Percentiles rank a stretch among this genome's conserved stretches.
Conservation (phyloP, 371 early-diverging fungal genomes). For the Rhizopus sp. region DNA sequence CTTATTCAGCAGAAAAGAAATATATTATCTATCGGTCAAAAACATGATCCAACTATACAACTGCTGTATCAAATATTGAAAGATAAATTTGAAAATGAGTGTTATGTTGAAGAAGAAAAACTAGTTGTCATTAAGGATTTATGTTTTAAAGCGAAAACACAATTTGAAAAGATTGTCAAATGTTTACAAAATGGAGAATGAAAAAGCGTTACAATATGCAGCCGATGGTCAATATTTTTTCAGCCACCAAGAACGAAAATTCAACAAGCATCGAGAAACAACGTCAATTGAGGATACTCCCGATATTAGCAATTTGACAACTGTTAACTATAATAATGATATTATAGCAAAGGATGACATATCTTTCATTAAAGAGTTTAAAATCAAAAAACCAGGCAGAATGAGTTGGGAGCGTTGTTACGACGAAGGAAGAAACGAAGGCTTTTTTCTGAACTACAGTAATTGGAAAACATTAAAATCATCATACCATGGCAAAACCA, state of each 20-base stretch:
- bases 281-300: conserved; percentile 5
- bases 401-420: conserved; percentile 5
- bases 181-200: conserved; percentile 10
- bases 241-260: background rate
- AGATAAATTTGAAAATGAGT: conserved; percentile 24
- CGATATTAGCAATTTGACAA: background rate
- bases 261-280: conserved; percentile 1
- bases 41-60: conserved; percentile 18
- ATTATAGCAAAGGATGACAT: background rate
- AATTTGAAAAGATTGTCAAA: conserved; percentile 16
- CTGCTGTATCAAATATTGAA: conserved; percentile 13
- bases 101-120: conserved; percentile 20
- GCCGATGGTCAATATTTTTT: conserved; percentile 1
- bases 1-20: conserved; percentile 14
- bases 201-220: conserved; percentile 2
- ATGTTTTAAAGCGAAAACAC: conserved; percentile 16
- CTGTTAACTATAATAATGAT: background rate
- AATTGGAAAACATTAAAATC: conserved; percentile 9
- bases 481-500: conserved; percentile 5
- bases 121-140: conserved; percentile 18
- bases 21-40: conserved; percentile 16
- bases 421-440: conserved; percentile 5
- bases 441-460: conserved; percentile 7
- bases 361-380: background rate
- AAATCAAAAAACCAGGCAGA: background rate